These are phyloP conservation scores for Yarrowia osloensis DNA, from an alignment of 805 yeast species.

Conservation along the genomic window DNA sequence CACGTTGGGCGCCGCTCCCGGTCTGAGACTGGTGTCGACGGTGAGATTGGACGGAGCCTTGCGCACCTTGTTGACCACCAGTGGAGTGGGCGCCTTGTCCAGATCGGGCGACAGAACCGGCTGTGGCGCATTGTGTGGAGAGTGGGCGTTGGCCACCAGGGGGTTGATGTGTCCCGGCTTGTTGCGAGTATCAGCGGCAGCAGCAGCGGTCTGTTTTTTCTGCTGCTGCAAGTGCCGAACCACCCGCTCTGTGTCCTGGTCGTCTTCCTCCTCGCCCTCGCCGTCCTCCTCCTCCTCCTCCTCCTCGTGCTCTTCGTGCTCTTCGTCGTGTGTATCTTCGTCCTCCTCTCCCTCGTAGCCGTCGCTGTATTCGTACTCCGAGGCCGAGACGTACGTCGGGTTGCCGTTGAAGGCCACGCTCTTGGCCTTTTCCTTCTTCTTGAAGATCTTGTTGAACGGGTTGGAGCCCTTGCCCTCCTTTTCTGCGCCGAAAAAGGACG, in stretches of 20 bases:
- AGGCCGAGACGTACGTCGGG: slow-evolving; percentile 37
- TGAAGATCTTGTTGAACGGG: slow-evolving; percentile 28
- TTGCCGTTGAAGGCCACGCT: slow-evolving; percentile 35
- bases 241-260: background rate
- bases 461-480: slow-evolving; percentile 32
- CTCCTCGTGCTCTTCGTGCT: slow-evolving; percentile 26
- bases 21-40: slow-evolving; percentile 4
- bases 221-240: slow-evolving; percentile 12
- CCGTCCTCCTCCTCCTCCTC: slow-evolving; percentile 29
- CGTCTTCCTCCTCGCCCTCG: slow-evolving; percentile 17
- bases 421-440: slow-evolving; percentile 31
- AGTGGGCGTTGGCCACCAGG: background rate
- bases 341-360: slow-evolving; percentile 36
- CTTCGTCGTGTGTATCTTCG: slow-evolving; percentile 32
- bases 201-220: too few relatives aligned
- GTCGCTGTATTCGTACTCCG: slow-evolving; percentile 38
- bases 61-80: slow-evolving; percentile 28
- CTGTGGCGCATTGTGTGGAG: slow-evolving; percentile 8
- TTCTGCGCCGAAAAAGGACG: slow-evolving; percentile 29
- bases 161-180: slow-evolving; percentile 9
- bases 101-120: slow-evolving; percentile 28
- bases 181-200: background rate
- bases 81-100: slow-evolving; percentile 20
- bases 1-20: background rate
- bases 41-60: slow-evolving; percentile 21